phyloP scores from a whole-genome alignment of 345 rosid genomes.

The Stellera chamaejasme region DNA sequence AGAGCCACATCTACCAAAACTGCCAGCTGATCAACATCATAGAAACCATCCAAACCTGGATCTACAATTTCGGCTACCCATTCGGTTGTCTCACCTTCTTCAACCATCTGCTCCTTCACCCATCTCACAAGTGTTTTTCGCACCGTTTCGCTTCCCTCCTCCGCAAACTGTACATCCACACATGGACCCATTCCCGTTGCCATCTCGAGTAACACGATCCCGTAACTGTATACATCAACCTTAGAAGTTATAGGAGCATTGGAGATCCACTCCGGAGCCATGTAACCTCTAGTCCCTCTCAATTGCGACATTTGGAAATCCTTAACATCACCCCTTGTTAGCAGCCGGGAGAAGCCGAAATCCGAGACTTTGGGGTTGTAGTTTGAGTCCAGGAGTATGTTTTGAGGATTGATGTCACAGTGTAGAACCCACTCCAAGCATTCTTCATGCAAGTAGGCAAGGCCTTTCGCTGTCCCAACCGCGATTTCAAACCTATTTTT shows the following conservation, averaged over 20 bases:
- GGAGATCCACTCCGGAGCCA: slow-evolving; percentile 18
- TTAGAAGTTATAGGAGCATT: slow-evolving; percentile 16
- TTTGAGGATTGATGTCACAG: slow-evolving; percentile 16
- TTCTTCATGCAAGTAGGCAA: slow-evolving; percentile 28
- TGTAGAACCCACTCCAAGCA: slow-evolving; percentile 22
- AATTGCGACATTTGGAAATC: slow-evolving; percentile 11
- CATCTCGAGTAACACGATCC: slow-evolving; percentile 25
- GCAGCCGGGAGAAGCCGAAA: slow-evolving; percentile 10
- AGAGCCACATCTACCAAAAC: no score
- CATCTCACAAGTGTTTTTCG: no score
- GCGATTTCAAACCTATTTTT: slow-evolving; percentile 19
- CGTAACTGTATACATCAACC: slow-evolving; percentile 28
- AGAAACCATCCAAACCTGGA: no score
- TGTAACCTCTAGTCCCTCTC: slow-evolving; percentile 21
- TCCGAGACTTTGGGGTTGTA: slow-evolving; percentile 5
- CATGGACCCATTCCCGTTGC: slow-evolving; percentile 24
- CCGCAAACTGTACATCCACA: no score
- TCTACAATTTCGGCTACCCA: no score
- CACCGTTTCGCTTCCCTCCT: no score
- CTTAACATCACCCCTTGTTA: slow-evolving; percentile 8
- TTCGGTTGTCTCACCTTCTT: no score
- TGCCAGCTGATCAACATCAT: no score
- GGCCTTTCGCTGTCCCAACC: slow-evolving; percentile 22
- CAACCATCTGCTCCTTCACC: no score
- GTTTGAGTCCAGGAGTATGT: slow-evolving; percentile 12